Base-by-base conservation (phyloP, 1,139 yeast genomes). In the Yamadazyma oceani region DNA sequence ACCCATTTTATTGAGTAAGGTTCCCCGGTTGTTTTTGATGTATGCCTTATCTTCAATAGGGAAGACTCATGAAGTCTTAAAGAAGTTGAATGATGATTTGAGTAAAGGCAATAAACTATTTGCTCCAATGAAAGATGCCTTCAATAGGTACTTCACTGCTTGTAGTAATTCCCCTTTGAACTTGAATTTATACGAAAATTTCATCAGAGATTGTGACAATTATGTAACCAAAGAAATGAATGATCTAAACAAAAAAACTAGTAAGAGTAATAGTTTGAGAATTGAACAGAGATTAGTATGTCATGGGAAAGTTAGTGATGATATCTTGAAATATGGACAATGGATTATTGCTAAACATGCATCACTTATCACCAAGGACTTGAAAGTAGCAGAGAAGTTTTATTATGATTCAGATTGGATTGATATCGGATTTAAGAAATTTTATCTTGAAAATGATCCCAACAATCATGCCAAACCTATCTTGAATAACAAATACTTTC, bases 321-420 rank as follows among this genome's bases (percentile, higher is more conserved):
- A 72, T 12, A 62, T 79, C 40, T 43, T 50, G 30, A 58, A 59
- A 28, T 50, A 60, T 29, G 64, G 68, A 2, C 45, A 52, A 41
- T 52, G 53, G 48, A 54, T 61, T 42, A 57, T 66, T 38, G 74
- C 58, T 35, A 60, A 59, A 31, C 69, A 62, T 43, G 44, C 65
- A 4, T 53, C 57, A 2, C 55, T 55, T 26, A 59, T 73, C 4
- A 56, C 55, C 16, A 62, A 70, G 15, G 78, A 70, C 31, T 58
- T 66, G 37, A 66, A 72, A 45, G 57, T 74, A 2, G 63, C 77
- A 0, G 75, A 71, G 28, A 53, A 87, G 30, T 84, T 75, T 50
- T 82, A 82, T 51, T 81, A 83, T 54, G 82, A 86, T 49, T 80
- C 81, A 0, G 68, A 71, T 25, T 87, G 96, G 96, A 63, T 87